Conservation (phyloP, 345 rosid species). For the Reutealis trisperma region DNA sequence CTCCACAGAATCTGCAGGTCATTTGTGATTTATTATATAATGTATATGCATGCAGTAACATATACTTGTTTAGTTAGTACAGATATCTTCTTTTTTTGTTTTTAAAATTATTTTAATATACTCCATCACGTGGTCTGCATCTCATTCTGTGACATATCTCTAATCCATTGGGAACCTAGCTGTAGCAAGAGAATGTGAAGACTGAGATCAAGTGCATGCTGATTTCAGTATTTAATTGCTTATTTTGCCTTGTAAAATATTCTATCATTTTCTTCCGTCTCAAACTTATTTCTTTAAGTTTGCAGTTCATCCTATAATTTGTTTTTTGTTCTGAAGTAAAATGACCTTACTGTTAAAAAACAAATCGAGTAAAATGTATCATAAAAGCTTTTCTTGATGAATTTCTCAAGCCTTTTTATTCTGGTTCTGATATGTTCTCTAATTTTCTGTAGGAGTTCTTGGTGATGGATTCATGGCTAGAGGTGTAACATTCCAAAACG, state of each 20-base stretch:
- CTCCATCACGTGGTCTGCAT: not conserved
- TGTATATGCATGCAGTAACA: not conserved
- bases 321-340: too few relatives aligned
- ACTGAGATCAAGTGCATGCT: too few relatives aligned
- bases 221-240: not conserved
- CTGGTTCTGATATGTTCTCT: not conserved
- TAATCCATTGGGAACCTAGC: not conserved
- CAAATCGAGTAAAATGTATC: not conserved
- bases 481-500: conserved; percentile 71
- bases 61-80: too few relatives aligned
- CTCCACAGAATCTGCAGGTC: not conserved
- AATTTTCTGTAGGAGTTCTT: conserved; percentile 52
- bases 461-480: conserved; percentile 99
- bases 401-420: not conserved
- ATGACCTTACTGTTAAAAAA: not conserved
- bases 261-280: too few relatives aligned
- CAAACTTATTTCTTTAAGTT: too few relatives aligned
- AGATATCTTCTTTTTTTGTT: too few relatives aligned
- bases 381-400: too few relatives aligned
- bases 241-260: too few relatives aligned
- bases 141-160: not conserved
- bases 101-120: too few relatives aligned
- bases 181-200: not conserved
- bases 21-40: too few relatives aligned
- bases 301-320: too few relatives aligned